Evolutionary conservation across 192 early-diverging fungal genomes (phyloP), one percentile per base, ranked within the genome.

Genomic region (Phycomyces nitens): DNA sequence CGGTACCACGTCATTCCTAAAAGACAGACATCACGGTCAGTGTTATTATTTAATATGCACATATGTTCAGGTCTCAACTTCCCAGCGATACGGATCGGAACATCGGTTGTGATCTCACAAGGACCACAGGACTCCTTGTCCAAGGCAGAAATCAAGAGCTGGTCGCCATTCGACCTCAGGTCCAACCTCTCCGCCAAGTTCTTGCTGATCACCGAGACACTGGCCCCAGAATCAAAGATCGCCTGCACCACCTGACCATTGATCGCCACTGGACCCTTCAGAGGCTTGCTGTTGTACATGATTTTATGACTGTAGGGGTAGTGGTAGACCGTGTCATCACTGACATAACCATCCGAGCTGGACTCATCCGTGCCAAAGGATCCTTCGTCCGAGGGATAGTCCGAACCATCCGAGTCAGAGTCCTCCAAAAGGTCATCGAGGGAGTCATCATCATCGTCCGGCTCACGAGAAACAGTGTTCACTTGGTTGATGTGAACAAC

Each of bases 141-240:
- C 21, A 54, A 24, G 1, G 53, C 53, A 12, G 53, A 54, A 14
- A 54, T 26, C 12, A 26, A 20, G 12, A 54, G 4, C 4, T 54
- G 11, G 14, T 54, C 14, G 21, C 53, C 53, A 29, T 54, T 54
- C 14, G 53, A 2, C 7, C 7, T 1, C 1, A 64, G 12, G 23
- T 24, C 24, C 5, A 64, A 43, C 12, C 5, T 20, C 2, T 55
- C 16, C 1, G 62, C 62, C 11, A 64, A 15, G 0, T 42, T 12
- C 7, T 12, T 24, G 15, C 53, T 41, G 20, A 64, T 54, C 0
- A 64, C 38, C 3, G 52, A 54, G 0, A 64, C 62, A n/a, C 47
- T 26, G 2, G 62, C 62, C 9, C 62, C 52, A 0, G 53, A 55
- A 22, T 64, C 59, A 51, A 60, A 60, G 3, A 60, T 27, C 1